Evolutionary conservation across 139 green algal genomes (phyloP), one percentile per base, ranked within the genome.

Genomic region (Closterium sp.): DNA sequence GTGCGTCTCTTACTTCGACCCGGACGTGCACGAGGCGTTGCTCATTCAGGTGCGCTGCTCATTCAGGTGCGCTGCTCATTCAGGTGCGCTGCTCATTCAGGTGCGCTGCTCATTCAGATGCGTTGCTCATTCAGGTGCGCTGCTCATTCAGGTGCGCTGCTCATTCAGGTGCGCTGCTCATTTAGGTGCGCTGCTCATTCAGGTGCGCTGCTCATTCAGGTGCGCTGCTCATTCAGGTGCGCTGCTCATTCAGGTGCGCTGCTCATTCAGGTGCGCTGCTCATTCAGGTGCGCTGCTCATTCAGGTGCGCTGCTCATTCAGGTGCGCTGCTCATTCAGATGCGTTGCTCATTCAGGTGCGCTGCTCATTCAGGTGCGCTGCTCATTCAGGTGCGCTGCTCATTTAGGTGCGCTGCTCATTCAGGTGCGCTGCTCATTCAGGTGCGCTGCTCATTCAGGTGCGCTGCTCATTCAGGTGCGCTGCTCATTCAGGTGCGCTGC

Each of bases 1-100:
- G 85, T 91, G 85, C 22, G 91, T 93, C n/a, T 91, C 91, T 5
- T 91, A 93, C 91, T 93, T 93, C 22, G 91, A 93, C 34, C 86
- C 91, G 30, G 86, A 87, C 31, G 91, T 38, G 19, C 91, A 93
- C 45, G 91, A 91, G 79, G 84, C 62, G 50, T 85, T 93, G 17
- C 87, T 93, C 19, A 62, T 91, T 30, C 62, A 92, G 90, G 90
- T 92, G 45, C n/a, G 62, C 34, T 91, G 34, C 89, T 91, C 27
- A 91, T 32, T 88, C 88, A 62, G 86, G 6, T 38, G 29, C 30
- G 22, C 19, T 34, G 28, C 30, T 28, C 29, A 31, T 89, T 17
- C 29, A 42, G 29, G 86, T 89, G 17, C 31, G 86, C 28, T 89
- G 86, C 30, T 89, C 86, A 86, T n/a, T 4, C 79, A 86, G 22